Base-by-base conservation (phyloP, 345 rosid species). In the Corchorus capsularis region DNA sequence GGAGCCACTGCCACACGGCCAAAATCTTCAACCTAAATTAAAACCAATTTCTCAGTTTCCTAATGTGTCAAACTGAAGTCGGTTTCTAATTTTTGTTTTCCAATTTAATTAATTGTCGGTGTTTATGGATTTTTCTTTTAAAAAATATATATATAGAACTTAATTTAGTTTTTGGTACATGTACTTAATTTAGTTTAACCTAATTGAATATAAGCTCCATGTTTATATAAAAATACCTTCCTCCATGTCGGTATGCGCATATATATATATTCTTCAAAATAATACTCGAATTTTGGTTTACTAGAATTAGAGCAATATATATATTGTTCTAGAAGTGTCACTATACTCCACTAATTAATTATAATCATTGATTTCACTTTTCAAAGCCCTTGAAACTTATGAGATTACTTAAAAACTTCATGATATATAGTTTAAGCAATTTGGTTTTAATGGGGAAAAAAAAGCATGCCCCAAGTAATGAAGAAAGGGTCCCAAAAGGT, bases 41-140 rank as follows among this genome's bases (percentile, higher is more conserved):
- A 60, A 69, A 19, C 0, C 32, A 57, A 17, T 56, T 54, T 47
- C 14, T 27, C 37, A 10, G 3, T 5, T 49, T 69, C 61, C 1
- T 9, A 39, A 50, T 39, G 5, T 69, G 46, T 69, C 72, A 27
- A 2, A 32, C 13, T 34, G 56, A 69, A 52, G 60, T 69, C 73
- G 60, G 60, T 69, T 32, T 32, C 8, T 19, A 15, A 27, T 14
- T 27, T 56, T 45, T 45, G 8, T 27, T 27, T 27, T 27, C 34
- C 12, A n/a, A 27, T 59, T 59, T 27, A 22, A 59, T 57, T 19
- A 45, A 10, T 32, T 53, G 73, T 70, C 62, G 73, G 61, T 53
- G 62, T 34, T 35, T n/a, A 34, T 15, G 32, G 17, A 34, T 5
- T 12, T 45, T 60, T 4, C 16, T 12, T 49, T 45, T 49, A 10